Conservation (phyloP, 169 alveolate genomes). For the Eimeria maxima region DNA sequence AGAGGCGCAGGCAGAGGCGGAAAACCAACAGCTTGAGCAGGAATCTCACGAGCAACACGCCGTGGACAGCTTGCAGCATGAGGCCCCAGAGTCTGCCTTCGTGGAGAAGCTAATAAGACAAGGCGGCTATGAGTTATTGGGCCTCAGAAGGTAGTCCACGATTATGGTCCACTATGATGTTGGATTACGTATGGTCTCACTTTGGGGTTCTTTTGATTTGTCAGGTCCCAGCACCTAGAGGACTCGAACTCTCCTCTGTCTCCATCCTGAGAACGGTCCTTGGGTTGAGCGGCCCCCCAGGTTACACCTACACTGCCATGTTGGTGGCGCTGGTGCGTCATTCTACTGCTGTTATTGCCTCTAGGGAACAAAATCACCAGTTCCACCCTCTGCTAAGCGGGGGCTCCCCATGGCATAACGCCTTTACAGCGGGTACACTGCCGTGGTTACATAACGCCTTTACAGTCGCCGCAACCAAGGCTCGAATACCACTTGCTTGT, state of each 20-base stretch:
- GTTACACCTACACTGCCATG: not conserved
- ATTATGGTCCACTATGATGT: not conserved
- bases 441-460: no score
- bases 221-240: not conserved
- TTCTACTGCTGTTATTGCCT: not conserved
- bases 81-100: conserved; percentile 52
- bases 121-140: not conserved
- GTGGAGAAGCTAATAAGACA: conserved; percentile 57
- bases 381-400: not conserved
- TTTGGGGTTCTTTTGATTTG: not conserved
- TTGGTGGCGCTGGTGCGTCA: not conserved
- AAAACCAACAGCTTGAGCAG: conserved; percentile 46
- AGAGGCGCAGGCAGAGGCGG: conserved; percentile 71
- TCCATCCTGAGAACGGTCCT: not conserved
- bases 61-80: conserved; percentile 38
- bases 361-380: not conserved
- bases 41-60: conserved; percentile 34
- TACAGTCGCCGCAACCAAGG: no score
- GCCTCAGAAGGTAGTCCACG: not conserved
- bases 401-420: no score
- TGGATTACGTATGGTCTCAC: not conserved
- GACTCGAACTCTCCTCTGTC: not conserved
- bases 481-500: no score
- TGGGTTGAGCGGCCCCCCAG: not conserved
- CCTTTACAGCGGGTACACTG: no score